phyloP scores from a whole-genome alignment of 2,329 filamentous ascomycete species.

The Ascochyta clinopodiicola region DNA sequence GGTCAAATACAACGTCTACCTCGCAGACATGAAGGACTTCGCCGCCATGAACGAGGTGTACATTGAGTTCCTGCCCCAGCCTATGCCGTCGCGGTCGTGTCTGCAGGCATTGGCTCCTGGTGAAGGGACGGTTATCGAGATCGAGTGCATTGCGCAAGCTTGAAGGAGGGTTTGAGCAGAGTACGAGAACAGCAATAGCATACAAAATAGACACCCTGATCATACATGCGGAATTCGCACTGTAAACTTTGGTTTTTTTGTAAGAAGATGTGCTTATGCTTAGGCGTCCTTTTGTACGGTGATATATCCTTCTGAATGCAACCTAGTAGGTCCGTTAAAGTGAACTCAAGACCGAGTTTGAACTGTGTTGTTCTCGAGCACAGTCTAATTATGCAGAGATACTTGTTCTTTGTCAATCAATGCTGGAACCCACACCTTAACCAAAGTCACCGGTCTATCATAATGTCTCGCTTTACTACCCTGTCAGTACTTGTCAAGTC shows the following conservation, averaged over 20 bases:
- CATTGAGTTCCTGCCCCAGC: slow-evolving; percentile 34
- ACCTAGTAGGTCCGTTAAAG: too few relatives aligned
- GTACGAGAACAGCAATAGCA: background rate
- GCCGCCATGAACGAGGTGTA: slow-evolving; percentile 41
- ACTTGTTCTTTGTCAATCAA: too few relatives aligned
- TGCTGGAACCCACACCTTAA: too few relatives aligned
- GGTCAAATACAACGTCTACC: slow-evolving; percentile 42
- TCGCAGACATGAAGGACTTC: slow-evolving; percentile 39
- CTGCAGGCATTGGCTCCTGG: slow-evolving; percentile 30
- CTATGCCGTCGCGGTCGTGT: slow-evolving; percentile 28
- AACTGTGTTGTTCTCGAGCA: too few relatives aligned
- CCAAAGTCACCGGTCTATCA: too few relatives aligned
- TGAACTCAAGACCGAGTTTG: too few relatives aligned
- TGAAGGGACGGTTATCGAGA: slow-evolving; percentile 34
- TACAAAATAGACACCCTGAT: background rate
- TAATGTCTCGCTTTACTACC: too few relatives aligned
- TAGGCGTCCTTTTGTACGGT: background rate
- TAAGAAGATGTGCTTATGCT: background rate
- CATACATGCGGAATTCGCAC: too few relatives aligned
- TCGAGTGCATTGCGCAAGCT: slow-evolving; percentile 35
- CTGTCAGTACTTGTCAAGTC: too few relatives aligned
- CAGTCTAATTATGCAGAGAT: too few relatives aligned
- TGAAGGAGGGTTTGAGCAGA: slow-evolving; percentile 1
- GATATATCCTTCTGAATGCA: background rate
- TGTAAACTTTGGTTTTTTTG: too few relatives aligned